These are phyloP conservation scores for Nemania abortiva DNA, from an alignment of 2,329 filamentous ascomycete genomes.

Conservation along the genomic window DNA sequence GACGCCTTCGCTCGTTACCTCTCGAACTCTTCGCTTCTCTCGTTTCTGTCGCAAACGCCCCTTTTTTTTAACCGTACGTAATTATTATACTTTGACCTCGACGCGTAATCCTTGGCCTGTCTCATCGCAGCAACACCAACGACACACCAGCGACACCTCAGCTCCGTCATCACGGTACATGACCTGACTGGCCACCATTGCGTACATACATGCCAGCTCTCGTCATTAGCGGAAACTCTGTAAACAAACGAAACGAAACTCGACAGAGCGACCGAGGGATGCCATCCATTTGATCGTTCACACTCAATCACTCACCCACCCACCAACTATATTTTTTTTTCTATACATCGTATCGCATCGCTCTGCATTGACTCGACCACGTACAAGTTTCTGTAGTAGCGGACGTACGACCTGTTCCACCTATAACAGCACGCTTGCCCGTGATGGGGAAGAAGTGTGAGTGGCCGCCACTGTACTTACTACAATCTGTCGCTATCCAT, in stretches of 20 bases:
- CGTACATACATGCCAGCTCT: not conserved
- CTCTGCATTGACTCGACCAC: not conserved
- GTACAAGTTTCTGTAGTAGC: not conserved
- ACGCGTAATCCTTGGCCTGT: slow-evolving; percentile 36
- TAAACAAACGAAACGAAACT: not conserved
- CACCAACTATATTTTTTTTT: not conserved
- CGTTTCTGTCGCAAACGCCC: slow-evolving; percentile 24
- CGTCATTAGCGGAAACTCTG: slow-evolving; percentile 10
- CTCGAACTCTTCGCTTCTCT: slow-evolving; percentile 34
- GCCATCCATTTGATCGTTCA: slow-evolving; percentile 22
- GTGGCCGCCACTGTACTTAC: slow-evolving; percentile 19
- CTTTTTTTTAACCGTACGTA: slow-evolving; percentile 23
- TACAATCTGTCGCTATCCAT: not conserved
- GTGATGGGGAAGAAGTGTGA: slow-evolving; percentile 51
- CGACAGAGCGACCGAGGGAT: slow-evolving; percentile 19
- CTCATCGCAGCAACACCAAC: slow-evolving; percentile 2
- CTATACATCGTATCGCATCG: slow-evolving; percentile 4
- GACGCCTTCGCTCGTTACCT: slow-evolving; percentile 37
- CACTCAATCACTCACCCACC: not conserved
- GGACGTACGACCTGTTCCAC: slow-evolving; percentile 9
- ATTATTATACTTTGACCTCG: slow-evolving; percentile 34
- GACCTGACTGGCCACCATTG: not conserved
- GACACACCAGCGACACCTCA: slow-evolving; percentile 5
- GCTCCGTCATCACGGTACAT: not conserved
- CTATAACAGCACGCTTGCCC: slow-evolving; percentile 21